Percentiles rank a stretch among this genome's conserved stretches.
Conservation (phyloP, 768 basidiomycete species). For the Boletus reticuloceps region DNA sequence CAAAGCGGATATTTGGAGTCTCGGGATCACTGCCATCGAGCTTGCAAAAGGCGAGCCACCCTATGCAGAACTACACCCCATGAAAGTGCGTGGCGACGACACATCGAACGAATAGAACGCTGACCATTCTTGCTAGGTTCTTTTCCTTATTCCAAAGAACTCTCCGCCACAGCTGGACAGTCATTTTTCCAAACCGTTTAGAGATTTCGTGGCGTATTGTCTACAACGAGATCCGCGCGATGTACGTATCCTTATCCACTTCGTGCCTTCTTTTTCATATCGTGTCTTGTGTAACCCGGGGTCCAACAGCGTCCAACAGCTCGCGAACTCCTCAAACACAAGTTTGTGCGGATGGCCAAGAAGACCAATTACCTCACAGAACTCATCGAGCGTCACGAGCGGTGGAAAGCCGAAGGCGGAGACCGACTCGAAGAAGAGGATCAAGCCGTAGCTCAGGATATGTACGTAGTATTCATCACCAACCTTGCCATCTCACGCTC, state of each 20-base stretch:
- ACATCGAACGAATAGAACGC: not conserved
- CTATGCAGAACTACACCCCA: slow-evolving; percentile 96
- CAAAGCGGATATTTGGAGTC: slow-evolving; percentile 98
- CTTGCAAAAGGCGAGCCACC: slow-evolving; percentile 97
- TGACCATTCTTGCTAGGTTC: slow-evolving; percentile 51
- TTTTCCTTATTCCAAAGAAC: slow-evolving; percentile 98
- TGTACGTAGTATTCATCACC: slow-evolving; percentile 42
- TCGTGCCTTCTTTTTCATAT: not conserved
- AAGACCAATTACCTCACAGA: slow-evolving; percentile 94
- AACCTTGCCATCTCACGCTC: not conserved
- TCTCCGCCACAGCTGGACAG: slow-evolving; percentile 88
- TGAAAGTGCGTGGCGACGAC: slow-evolving; percentile 68
- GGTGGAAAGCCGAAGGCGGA: slow-evolving; percentile 91
- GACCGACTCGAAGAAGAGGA: slow-evolving; percentile 72
- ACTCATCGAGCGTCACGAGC: slow-evolving; percentile 89
- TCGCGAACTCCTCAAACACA: slow-evolving; percentile 93
- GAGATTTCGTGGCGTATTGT: slow-evolving; percentile 92
- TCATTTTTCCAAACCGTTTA: slow-evolving; percentile 88
- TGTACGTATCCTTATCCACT: slow-evolving; percentile 42
- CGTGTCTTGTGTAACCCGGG: slow-evolving; percentile 17
- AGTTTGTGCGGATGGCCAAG: slow-evolving; percentile 92
- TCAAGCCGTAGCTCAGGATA: slow-evolving; percentile 55
- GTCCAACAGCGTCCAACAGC: slow-evolving; percentile 80
- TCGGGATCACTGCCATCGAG: slow-evolving; percentile 97
- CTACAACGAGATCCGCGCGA: slow-evolving; percentile 92